Conservation (phyloP, 345 rosid genomes). For the Erysimum cheiranthoides region DNA sequence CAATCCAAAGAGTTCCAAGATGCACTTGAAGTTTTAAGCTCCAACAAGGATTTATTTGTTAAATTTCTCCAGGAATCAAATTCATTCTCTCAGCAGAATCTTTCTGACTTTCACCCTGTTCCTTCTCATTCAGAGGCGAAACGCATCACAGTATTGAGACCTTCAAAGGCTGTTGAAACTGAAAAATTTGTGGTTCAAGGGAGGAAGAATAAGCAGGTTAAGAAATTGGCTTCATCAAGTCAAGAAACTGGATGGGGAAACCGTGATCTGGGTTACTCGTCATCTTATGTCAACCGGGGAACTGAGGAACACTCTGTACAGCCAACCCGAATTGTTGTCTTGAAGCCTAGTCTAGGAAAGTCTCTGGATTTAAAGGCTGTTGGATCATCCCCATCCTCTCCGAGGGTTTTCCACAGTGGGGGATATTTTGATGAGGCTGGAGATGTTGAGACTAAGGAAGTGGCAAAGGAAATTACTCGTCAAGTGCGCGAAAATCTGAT, state of each 20-base stretch:
- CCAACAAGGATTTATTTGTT: slow-evolving; percentile 76
- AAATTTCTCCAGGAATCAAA: slow-evolving; percentile 79
- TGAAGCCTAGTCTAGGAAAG: slow-evolving; percentile 85
- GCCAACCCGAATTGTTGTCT: slow-evolving; percentile 84
- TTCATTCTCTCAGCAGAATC: slow-evolving; percentile 49
- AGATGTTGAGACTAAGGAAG: slow-evolving; percentile 69
- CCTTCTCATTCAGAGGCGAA: slow-evolving; percentile 73
- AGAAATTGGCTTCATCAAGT: slow-evolving; percentile 50
- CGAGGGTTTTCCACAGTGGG: slow-evolving; percentile 50
- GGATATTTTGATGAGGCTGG: slow-evolving; percentile 56
- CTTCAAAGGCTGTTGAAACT: slow-evolving; percentile 72
- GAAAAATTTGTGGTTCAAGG: slow-evolving; percentile 53
- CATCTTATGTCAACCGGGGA: slow-evolving; percentile 50
- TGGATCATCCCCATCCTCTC: slow-evolving; percentile 60
- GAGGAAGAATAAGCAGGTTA: slow-evolving; percentile 58
- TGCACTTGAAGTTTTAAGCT: slow-evolving; percentile 79
- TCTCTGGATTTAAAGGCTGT: slow-evolving; percentile 56
- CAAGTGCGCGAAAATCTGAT: slow-evolving; percentile 59
- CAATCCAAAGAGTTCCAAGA: slow-evolving; percentile 85
- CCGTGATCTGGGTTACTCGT: slow-evolving; percentile 50
- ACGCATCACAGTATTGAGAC: slow-evolving; percentile 87
- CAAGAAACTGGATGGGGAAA: slow-evolving; percentile 54
- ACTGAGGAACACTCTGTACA: slow-evolving; percentile 64
- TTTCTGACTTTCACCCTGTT: slow-evolving; percentile 54
- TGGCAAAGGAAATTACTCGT: slow-evolving; percentile 61